Base-by-base conservation (phyloP, 495 filamentous ascomycete genomes). In the Podospora pseudopauciseta region DNA sequence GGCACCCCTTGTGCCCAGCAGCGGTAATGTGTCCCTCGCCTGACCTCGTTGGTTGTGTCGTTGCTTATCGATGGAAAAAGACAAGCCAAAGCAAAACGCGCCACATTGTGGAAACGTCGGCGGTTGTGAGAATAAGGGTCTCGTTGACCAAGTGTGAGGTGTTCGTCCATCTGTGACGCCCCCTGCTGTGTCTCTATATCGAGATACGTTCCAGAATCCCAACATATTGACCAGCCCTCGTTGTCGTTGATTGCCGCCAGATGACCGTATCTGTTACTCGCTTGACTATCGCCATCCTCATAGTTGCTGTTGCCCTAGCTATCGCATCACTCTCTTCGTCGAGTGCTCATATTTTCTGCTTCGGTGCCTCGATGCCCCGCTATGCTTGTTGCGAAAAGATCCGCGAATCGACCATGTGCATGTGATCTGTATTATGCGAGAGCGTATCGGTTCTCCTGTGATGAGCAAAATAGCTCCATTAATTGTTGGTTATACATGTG, bases 351-450 rank as follows among this genome's bases (percentile, higher is more conserved):
- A 49, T 11, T 5, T 11, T 49, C 9, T 49, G 39, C 39, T 49
- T 49, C 9, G 39, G 9, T 49, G 15, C 26, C 26, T 61, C 19
- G 26, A 13, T 32, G 59, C 7, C 27, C 26, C 23, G 16, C 59
- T 27, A 5, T 30, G 59, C n/a, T 58, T 58, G 56, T 58, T 23
- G 20, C 19, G 16, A 9, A 27, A 32, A 32, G 59, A 64, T 30
- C 59, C 63, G 57, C 69, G 69, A 64, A 67, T 68, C 69, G 69
- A 56, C 62, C 59, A 44, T 65, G 58, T 54, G 32, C 19, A 62
- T 61, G 39, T 49, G 39, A 49, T 49, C 15, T 53, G 39, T 23
- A 23, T 16, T 16, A 18, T 60, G 3, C 20, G 27, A 18, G 16
- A 67, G 58, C 55, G 34, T 19, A 28, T 57, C 26, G 20, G 49